These are phyloP conservation scores for Phytophthora tentaculata DNA, from an alignment of 352 stramenopile genomes.

Conservation along the genomic window DNA sequence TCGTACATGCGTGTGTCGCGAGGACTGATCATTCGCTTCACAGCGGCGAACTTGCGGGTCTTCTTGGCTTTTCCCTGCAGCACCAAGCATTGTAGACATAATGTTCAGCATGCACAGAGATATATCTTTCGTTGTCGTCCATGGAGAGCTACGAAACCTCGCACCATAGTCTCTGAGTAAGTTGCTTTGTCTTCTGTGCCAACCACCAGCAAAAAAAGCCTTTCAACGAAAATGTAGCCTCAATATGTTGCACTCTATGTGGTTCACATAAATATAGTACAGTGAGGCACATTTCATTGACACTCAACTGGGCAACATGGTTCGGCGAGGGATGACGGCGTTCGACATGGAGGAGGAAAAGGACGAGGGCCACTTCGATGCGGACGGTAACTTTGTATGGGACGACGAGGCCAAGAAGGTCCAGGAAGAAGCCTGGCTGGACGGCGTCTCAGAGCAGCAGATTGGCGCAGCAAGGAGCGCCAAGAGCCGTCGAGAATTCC, in stretches of 20 bases:
- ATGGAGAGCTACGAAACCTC: background rate
- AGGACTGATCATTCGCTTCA: conserved; percentile 98
- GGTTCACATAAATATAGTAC: conserved; percentile 1
- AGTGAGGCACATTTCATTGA: too few relatives aligned
- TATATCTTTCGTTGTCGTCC: background rate
- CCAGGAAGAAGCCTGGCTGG: conserved; percentile 86
- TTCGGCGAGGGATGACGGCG: conserved; percentile 59
- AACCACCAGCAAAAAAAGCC: conserved; percentile 24
- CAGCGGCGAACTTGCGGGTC: conserved; percentile 97
- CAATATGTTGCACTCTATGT: background rate
- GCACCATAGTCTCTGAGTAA: conserved; percentile 28
- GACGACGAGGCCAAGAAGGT: conserved; percentile 75
- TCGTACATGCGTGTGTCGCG: conserved; percentile 97
- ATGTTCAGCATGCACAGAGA: conserved; percentile 7
- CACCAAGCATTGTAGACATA: conserved; percentile 5
- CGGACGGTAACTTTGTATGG: conserved; percentile 82
- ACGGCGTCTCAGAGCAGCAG: conserved; percentile 73
- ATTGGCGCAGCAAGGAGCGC: conserved; percentile 68
- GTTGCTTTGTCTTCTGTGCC: conserved; percentile 11
- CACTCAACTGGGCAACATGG: conserved; percentile 10
- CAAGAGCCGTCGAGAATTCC: conserved; percentile 67
- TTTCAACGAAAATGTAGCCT: conserved; percentile 6
- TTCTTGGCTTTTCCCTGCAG: conserved; percentile 97
- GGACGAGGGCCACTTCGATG: conserved; percentile 87
- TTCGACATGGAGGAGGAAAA: conserved; percentile 90